Evolutionary conservation across 148 eudicot species (phyloP), one percentile per base, ranked within the genome.

Genomic region (Fagopyrum homotropicum): DNA sequence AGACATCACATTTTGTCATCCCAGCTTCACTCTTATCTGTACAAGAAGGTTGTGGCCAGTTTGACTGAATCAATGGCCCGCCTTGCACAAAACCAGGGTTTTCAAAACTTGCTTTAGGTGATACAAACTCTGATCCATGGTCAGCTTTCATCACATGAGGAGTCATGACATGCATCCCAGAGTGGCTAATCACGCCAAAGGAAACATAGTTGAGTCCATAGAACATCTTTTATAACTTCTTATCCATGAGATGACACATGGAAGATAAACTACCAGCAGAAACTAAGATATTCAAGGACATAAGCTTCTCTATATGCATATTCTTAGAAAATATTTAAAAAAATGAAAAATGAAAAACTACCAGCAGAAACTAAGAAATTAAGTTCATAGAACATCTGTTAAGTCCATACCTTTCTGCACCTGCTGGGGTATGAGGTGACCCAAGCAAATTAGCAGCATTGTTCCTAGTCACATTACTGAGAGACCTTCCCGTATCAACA

Each of bases 101-200:
- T 75, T 87, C 90, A 75, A 81, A 88, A 79, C 76, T 81, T 57
- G 84, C 55, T 82, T 88, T 90, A n/a, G 97, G 91, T 55, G 93
- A 83, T 71, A 83, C 40, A 76, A 90, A 88, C 52, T 88, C 95
- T 56, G 82, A 71, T 44, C 74, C 77, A 63, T 78, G 72, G 35
- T 87, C 91, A 56, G 86, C 80, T 60, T 81, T 86, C 57, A 81
- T 52, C 14, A 50, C 68, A 57, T 71, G 78, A 51, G 85, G 79
- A 68, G 77, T 64, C 72, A 75, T 30, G 40, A 75, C 81, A 71
- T 80, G 84, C 81, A 75, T 77, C 75, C 90, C 88, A 43, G 81
- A 60, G 52, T 83, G 82, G 79, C 90, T 87, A 82, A 19, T 17
- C 45, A 54, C 52, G 59, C 55, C 61, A 78, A 57, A 66, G 59